These are phyloP conservation scores for Rhizophagus clarus DNA, from an alignment of 192 early-diverging fungal species.

Conservation along the genomic window DNA sequence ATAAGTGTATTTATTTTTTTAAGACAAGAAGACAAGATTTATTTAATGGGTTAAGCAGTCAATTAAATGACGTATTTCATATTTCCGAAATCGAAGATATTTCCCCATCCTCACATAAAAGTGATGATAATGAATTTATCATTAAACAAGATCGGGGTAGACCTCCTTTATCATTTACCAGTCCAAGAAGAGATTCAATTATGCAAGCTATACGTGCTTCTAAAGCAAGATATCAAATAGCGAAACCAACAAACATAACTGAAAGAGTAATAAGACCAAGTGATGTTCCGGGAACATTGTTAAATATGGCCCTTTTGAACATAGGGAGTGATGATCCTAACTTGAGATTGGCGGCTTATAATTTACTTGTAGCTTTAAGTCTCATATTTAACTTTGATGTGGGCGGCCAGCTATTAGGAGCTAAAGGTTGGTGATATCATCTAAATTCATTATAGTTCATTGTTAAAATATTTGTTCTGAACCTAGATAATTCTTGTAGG, in stretches of 20 bases:
- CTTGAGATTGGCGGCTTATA: conserved; percentile 84
- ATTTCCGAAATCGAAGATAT: conserved; percentile 82
- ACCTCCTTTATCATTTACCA: conserved; percentile 66
- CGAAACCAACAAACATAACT: conserved; percentile 61
- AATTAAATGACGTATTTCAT: conserved; percentile 86
- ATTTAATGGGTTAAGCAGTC: conserved; percentile 67
- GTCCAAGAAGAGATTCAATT: conserved; percentile 71
- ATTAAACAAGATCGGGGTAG: conserved; percentile 76
- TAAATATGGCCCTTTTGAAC: conserved; percentile 93
- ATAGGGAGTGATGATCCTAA: conserved; percentile 80
- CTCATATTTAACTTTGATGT: conserved; percentile 84
- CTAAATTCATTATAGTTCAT: neutral
- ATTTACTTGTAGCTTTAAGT: conserved; percentile 84
- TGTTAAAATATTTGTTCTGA: neutral
- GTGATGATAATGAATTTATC: conserved; percentile 71
- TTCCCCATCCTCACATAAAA: conserved; percentile 53
- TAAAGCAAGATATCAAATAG: conserved; percentile 67
- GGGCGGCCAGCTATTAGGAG: conserved; percentile 75
- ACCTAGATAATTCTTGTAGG: conserved; percentile 42
- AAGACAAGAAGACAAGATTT: conserved; percentile 74
- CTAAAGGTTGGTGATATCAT: conserved; percentile 49
- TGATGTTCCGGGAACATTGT: conserved; percentile 88
- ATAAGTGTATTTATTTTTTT: neutral
- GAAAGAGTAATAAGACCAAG: conserved; percentile 80
- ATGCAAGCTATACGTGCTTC: conserved; percentile 67